Evolutionary conservation across 768 basidiomycete genomes (phyloP), one percentile per base, ranked within the genome.

Genomic region (Psilocybe sp.): DNA sequence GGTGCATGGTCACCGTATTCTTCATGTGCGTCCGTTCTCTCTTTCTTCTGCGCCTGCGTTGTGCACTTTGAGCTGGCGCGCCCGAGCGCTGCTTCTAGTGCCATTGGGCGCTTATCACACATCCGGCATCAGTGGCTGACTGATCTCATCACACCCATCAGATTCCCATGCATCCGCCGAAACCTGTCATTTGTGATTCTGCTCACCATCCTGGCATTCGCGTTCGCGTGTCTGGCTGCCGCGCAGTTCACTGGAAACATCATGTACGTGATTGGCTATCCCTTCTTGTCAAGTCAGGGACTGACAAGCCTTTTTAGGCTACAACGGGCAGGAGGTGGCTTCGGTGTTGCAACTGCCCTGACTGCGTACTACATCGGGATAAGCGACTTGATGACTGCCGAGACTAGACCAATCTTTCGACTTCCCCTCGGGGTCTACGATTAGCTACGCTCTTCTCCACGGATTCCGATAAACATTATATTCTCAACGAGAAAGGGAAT

Each of bases 1-100:
- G 87, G 87, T 75, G 80, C 58, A 70, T 87, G 58, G 56, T 89
- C 51, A 87, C 87, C 0, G 64, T 79, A 49, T 57, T 87, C 57
- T 78, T 87, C 60, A 59, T 85, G 85, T 85, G 47, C 58, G 82
- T 73, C 23, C 4, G 15, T 47, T 40, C 36, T 34, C 41, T 38
- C 40, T 3, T 45, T 31, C 37, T 15, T 43, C 23, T 19, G 14
- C n/a, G 20, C 23, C 7, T 7, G 23, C 23, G 23, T 7, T 28
- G 23, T 28, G 23, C 23, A 28, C 23, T 28, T 28, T 28, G 23
- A 28, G 23, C 23, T 28, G 23, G 23, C 3, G 23, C 3, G 7
- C 4, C 7, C 23, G 23, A 7, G 23, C 23, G 23, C 4, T 28
- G 15, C 39, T 23, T 46, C 16, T 32, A 34, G 5, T 7, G 37